Evolutionary conservation across 352 stramenopile species (phyloP).

Genomic region (Phytopythium oedochilum): DNA sequence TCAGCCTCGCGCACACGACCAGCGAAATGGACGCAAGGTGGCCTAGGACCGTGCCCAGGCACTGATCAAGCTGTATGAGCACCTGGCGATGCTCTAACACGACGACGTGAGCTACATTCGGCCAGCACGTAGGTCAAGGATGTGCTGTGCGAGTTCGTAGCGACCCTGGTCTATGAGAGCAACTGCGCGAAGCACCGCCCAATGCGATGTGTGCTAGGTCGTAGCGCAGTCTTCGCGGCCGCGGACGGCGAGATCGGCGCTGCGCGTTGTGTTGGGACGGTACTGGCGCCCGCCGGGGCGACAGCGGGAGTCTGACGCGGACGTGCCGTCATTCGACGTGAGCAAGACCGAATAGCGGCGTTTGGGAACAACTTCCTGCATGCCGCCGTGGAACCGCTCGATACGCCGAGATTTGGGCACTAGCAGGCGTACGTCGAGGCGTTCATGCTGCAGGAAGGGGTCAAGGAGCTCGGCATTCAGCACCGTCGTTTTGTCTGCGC

Average conservation of each 20-base stretch:
- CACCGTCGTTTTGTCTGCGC: conserved; percentile 51
- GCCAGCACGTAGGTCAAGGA: conserved; percentile 79
- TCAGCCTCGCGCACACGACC: conserved; percentile 71
- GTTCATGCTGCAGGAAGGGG: conserved; percentile 53
- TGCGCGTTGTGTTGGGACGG: conserved; percentile 27
- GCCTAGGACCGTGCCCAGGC: conserved; percentile 35
- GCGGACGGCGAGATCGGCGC: conserved; percentile 9
- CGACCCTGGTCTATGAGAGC: background rate
- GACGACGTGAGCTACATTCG: conserved; percentile 68
- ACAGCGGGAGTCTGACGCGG: conserved; percentile 49
- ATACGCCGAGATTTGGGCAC: conserved; percentile 12
- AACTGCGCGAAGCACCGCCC: no score
- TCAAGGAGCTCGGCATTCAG: conserved; percentile 54
- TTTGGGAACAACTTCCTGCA: conserved; percentile 67
- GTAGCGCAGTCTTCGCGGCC: conserved; percentile 12
- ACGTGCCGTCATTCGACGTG: conserved; percentile 59
- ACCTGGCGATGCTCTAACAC: conserved; percentile 52
- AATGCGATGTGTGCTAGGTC: background rate
- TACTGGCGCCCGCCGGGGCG: conserved; percentile 20
- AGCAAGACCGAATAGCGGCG: conserved; percentile 28
- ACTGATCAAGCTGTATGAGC: conserved; percentile 42
- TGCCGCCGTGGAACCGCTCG: conserved; percentile 43
- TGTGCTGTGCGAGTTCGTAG: conserved; percentile 42
- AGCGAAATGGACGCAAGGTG: conserved; percentile 66
- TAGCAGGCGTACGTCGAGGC: conserved; percentile 73